phyloP scores from a whole-genome alignment of 163 green algal species.

The Scenedesmus sp. region DNA sequence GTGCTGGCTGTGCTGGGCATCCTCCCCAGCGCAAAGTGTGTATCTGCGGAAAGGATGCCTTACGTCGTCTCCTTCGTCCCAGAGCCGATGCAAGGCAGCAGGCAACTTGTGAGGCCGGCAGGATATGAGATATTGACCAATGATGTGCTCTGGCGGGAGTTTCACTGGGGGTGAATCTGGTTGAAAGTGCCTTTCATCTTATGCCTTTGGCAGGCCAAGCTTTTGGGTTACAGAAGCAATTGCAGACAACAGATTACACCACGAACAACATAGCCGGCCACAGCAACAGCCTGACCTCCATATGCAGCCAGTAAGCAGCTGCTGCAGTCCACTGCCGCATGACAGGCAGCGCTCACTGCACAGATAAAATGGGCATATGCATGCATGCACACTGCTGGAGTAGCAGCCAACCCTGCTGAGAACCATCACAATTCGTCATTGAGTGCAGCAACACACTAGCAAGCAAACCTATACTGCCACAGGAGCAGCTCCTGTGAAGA shows the following conservation, averaged over 20 bases:
- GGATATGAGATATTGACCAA: no score
- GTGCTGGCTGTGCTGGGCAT: background rate
- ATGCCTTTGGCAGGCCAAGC: background rate
- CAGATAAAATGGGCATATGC: background rate
- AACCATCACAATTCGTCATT: background rate
- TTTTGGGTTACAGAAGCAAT: background rate
- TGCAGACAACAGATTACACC: background rate
- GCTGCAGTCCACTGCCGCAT: background rate
- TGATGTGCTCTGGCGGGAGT: no score
- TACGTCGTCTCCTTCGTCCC: no score
- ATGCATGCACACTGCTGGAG: background rate
- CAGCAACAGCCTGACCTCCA: background rate
- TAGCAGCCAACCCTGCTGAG: background rate
- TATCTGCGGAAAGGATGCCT: no score
- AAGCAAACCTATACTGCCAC: background rate
- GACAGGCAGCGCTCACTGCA: no score
- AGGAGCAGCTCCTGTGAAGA: no score
- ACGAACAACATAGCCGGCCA: background rate
- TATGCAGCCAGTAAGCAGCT: background rate
- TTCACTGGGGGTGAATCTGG: background rate
- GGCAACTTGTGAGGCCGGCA: no score
- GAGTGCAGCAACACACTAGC: background rate
- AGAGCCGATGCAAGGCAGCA: no score
- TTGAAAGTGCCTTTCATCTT: background rate
- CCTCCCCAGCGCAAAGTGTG: no score